These are phyloP conservation scores for Gastrodia elata DNA, from an alignment of 106 monocot genomes.

Conservation along the genomic window DNA sequence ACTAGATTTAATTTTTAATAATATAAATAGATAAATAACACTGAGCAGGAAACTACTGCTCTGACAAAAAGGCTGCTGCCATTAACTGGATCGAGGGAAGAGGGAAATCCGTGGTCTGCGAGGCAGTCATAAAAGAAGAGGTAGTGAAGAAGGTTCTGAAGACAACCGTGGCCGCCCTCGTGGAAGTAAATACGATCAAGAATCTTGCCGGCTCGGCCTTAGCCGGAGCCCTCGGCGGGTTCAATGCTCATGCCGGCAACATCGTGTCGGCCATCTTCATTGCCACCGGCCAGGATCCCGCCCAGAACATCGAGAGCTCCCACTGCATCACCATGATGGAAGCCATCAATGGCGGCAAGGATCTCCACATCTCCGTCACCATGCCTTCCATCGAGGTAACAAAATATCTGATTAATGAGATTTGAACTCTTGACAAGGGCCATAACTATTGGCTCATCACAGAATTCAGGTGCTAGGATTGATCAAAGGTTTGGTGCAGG, in stretches of 20 bases:
- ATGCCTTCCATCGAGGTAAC: constrained; percentile 86
- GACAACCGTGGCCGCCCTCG: constrained; percentile 50
- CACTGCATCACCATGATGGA: constrained; percentile 97
- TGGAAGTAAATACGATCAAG: constrained; percentile 76
- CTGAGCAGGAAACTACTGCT: constrained; percentile 18
- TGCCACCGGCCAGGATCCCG: constrained; percentile 94
- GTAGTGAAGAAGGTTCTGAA: constrained; percentile 72
- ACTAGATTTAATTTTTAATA: too few relatives aligned
- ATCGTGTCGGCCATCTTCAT: constrained; percentile 71
- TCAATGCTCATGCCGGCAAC: constrained; percentile 92
- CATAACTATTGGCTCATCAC: too few relatives aligned
- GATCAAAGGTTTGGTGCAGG: too few relatives aligned
- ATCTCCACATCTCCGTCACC: constrained; percentile 84
- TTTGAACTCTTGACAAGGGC: too few relatives aligned
- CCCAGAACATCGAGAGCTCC: constrained; percentile 95
- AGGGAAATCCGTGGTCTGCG: constrained; percentile 20
- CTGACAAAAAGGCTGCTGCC: constrained; percentile 16
- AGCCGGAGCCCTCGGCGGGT: constrained; percentile 78
- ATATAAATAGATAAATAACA: too few relatives aligned
- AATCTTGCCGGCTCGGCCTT: constrained; percentile 82
- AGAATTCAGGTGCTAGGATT: too few relatives aligned
- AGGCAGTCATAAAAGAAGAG: constrained; percentile 39
- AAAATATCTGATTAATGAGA: not conserved
- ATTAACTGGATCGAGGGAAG: constrained; percentile 16
- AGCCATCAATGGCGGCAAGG: constrained; percentile 75